Conservation (phyloP, 75 land plant species). For the Cunninghamia lanceolata region DNA sequence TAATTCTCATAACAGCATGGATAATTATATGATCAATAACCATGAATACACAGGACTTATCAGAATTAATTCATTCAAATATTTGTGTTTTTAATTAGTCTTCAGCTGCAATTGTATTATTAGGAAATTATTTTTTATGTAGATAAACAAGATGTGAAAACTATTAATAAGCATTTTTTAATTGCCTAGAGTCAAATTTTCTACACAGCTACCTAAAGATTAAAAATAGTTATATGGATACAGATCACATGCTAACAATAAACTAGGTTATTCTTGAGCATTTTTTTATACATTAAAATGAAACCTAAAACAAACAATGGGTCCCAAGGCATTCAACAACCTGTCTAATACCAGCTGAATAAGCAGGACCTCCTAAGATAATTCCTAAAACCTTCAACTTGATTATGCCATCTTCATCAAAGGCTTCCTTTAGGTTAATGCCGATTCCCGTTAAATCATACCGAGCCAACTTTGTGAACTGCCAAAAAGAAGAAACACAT, state of each 20-base stretch:
- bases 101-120: not conserved
- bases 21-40: not conserved
- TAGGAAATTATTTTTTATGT: not conserved
- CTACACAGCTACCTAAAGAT: not conserved
- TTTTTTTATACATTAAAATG: not conserved
- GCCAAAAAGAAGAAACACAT: conserved; percentile 12
- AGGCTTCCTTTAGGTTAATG: conserved; percentile 74
- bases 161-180: not conserved
- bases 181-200: not conserved
- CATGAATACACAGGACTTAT: not conserved
- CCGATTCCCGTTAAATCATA: conserved; percentile 97
- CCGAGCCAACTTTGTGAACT: conserved; percentile 90
- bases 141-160: not conserved
- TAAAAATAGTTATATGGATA: not conserved
- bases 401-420: conserved; percentile 46
- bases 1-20: not conserved
- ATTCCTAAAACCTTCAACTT: conserved; percentile 83
- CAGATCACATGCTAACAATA: not conserved
- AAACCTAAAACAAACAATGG: not conserved
- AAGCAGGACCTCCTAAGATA: conserved; percentile 88
- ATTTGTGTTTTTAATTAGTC: not conserved
- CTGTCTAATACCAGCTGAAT: conserved; percentile 93
- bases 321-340: conserved; percentile 24
- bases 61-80: not conserved
- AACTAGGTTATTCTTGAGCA: not conserved